Evolutionary conservation across 768 basidiomycete genomes (phyloP).

Genomic region (Mycena pura): DNA sequence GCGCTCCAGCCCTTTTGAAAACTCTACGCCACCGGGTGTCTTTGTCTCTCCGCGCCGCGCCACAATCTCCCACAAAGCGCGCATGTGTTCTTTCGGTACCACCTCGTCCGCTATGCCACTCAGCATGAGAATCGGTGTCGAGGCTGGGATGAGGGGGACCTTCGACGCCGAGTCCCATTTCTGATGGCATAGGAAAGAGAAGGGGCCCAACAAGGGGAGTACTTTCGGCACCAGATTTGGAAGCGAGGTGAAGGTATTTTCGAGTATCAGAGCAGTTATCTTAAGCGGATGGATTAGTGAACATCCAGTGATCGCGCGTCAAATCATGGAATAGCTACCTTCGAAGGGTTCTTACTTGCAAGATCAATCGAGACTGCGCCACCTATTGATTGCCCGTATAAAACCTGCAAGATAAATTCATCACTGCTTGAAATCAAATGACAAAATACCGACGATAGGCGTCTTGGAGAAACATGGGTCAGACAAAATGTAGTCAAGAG

Average conservation of each 20-base stretch:
- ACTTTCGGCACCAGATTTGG: conserved; percentile 82
- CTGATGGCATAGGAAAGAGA: conserved; percentile 84
- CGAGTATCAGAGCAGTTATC: conserved; percentile 83
- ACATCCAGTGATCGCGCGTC: background rate
- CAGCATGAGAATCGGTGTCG: conserved; percentile 81
- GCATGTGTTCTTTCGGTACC: conserved; percentile 81
- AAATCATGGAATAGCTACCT: conserved; percentile 50
- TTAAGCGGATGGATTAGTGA: conserved; percentile 33
- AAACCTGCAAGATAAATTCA: conserved; percentile 48
- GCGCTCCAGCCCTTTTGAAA: conserved; percentile 56
- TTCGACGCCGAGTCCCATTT: conserved; percentile 85
- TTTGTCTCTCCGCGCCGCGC: conserved; percentile 58
- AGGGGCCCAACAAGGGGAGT: conserved; percentile 73
- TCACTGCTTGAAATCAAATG: background rate
- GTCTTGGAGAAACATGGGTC: conserved; percentile 71
- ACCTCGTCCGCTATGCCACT: conserved; percentile 77
- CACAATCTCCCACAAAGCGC: conserved; percentile 69
- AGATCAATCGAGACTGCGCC: conserved; percentile 93
- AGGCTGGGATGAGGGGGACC: conserved; percentile 64
- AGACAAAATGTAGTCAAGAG: conserved; percentile 73
- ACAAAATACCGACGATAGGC: conserved; percentile 58
- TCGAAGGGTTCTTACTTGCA: conserved; percentile 74
- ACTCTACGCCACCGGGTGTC: conserved; percentile 43
- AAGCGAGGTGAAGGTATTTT: conserved; percentile 93
- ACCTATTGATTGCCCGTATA: conserved; percentile 89